phyloP scores from a whole-genome alignment of 768 basidiomycete genomes.

The Leccinum barrowsii region DNA sequence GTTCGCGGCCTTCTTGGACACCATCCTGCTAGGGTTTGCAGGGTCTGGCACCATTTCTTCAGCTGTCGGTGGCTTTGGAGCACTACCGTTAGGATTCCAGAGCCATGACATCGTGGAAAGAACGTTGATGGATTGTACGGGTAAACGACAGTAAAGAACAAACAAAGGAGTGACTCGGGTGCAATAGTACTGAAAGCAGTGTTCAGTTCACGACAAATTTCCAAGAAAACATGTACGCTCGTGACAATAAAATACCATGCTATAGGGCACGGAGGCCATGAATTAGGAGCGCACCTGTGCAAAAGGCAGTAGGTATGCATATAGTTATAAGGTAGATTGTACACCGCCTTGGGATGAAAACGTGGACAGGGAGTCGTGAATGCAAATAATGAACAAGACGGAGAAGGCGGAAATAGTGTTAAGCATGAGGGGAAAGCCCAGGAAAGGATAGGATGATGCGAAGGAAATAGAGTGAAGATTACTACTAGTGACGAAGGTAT shows the following conservation, averaged over 20 bases:
- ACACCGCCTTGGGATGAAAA: conserved; percentile 27
- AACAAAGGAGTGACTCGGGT: neutral
- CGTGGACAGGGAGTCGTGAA: conserved; percentile 22
- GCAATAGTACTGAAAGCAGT: neutral
- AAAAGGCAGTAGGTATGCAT: conserved; percentile 32
- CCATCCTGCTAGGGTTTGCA: conserved; percentile 60
- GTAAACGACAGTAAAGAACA: neutral
- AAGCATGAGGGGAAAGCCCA: conserved; percentile 25
- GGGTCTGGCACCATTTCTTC: conserved; percentile 61
- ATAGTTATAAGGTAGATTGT: conserved; percentile 35
- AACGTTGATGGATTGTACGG: neutral
- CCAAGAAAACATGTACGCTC: neutral
- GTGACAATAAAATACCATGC: conserved; percentile 14
- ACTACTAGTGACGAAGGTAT: conserved; percentile 30
- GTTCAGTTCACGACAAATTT: neutral
- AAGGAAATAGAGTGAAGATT: conserved; percentile 27
- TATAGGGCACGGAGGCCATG: conserved; percentile 20
- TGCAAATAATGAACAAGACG: conserved; percentile 26
- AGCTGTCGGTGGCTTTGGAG: conserved; percentile 36
- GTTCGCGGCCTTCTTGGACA: conserved; percentile 82
- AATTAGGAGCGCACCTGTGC: conserved; percentile 31
- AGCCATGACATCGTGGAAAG: conserved; percentile 60
- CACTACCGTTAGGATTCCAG: conserved; percentile 40
- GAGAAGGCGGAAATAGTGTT: conserved; percentile 19
- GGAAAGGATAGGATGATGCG: conserved; percentile 29